Conservation (phyloP, 768 basidiomycete species). For the Russula dissimulans region DNA sequence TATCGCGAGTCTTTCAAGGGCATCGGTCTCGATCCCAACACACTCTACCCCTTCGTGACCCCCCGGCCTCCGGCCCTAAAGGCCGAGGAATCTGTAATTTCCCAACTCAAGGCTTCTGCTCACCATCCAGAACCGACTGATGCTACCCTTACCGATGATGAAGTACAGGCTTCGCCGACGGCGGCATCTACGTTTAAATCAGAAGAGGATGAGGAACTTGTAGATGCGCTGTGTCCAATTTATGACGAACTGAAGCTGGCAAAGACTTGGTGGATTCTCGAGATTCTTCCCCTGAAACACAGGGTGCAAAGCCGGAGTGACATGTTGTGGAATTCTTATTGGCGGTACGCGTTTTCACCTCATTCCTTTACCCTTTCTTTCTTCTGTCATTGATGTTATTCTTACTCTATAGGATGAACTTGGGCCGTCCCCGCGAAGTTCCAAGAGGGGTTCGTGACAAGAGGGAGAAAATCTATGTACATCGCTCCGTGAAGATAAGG, state of each 20-base stretch:
- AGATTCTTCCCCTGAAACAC: slow-evolving; percentile 30
- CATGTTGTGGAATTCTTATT: not conserved
- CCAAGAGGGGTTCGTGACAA: not conserved
- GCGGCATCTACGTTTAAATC: slow-evolving; percentile 25
- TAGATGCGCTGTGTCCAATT: slow-evolving; percentile 42
- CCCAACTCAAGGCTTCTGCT: not conserved
- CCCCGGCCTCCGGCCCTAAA: slow-evolving; percentile 17
- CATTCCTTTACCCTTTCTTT: not conserved
- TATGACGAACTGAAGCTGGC: slow-evolving; percentile 49
- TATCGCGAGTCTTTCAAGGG: slow-evolving; percentile 24
- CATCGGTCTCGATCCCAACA: slow-evolving; percentile 27
- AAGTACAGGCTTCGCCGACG: slow-evolving; percentile 9
- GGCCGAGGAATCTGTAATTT: not conserved
- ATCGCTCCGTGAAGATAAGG: slow-evolving; percentile 6
- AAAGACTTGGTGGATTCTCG: slow-evolving; percentile 58
- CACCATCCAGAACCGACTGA: slow-evolving; percentile 8
- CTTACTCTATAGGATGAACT: not conserved
- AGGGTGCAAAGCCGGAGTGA: not conserved
- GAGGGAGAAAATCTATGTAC: not conserved
- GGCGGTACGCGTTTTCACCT: not conserved
- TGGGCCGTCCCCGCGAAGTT: not conserved
- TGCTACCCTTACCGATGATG: slow-evolving; percentile 14
- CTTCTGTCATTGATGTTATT: not conserved
- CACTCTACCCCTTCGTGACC: slow-evolving; percentile 24
- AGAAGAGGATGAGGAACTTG: slow-evolving; percentile 55